These are phyloP conservation scores for Penicillium lagena DNA, from an alignment of 495 filamentous ascomycete species.

Conservation along the genomic window DNA sequence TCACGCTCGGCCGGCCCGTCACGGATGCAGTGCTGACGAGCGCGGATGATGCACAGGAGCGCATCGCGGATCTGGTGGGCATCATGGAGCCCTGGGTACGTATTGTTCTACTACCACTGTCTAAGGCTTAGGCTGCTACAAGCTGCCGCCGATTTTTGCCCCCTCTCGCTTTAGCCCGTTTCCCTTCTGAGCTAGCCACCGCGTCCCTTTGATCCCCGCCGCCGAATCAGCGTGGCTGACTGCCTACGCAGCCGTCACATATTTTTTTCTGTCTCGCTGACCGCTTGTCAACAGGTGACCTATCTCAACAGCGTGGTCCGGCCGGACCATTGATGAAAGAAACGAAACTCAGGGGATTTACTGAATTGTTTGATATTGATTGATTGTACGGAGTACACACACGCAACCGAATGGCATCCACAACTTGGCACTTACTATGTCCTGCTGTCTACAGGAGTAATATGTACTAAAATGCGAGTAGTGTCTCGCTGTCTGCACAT, in stretches of 20 bases:
- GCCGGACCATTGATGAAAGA: slow-evolving; percentile 42
- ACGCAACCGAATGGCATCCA: no score
- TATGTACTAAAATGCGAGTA: no score
- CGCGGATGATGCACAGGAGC: slow-evolving; percentile 40
- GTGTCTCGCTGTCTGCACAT: no score
- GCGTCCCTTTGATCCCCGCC: slow-evolving; percentile 10
- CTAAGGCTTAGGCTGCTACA: slow-evolving; percentile 15
- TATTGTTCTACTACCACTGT: slow-evolving; percentile 11
- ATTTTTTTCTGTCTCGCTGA: slow-evolving; percentile 13
- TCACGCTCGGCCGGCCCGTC: slow-evolving; percentile 60
- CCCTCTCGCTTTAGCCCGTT: slow-evolving; percentile 21
- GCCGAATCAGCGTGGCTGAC: slow-evolving; percentile 7
- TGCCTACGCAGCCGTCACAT: slow-evolving; percentile 2
- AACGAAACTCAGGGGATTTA: background rate
- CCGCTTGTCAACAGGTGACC: slow-evolving; percentile 42
- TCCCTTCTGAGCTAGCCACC: slow-evolving; percentile 22
- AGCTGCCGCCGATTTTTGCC: slow-evolving; percentile 23
- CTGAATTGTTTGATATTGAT: background rate
- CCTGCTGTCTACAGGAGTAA: no score
- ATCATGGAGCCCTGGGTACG: slow-evolving; percentile 62
- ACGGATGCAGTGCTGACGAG: slow-evolving; percentile 48
- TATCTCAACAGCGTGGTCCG: slow-evolving; percentile 59
- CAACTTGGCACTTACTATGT: no score
- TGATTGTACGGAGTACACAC: no score
- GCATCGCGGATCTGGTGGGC: slow-evolving; percentile 46